A percentile compares a stretch with the other conserved stretches of the same genome.
phyloP scores from a whole-genome alignment of 2,329 filamentous ascomycete species.

The Tolypocladium guangdongense region DNA sequence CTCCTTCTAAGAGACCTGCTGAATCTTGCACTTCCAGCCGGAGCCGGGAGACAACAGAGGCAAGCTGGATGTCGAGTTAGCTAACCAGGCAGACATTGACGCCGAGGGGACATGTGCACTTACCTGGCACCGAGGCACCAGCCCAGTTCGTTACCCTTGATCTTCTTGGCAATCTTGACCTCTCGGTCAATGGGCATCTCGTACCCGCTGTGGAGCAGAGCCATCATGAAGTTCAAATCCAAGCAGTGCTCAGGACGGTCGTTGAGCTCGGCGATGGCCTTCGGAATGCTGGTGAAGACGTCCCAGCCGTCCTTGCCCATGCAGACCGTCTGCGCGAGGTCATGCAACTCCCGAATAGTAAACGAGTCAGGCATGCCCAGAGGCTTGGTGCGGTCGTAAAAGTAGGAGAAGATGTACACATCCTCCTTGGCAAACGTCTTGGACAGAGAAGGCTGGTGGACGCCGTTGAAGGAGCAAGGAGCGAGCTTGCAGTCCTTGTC shows the following conservation, averaged over 20 bases:
- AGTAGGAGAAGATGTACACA: slow-evolving; percentile 95
- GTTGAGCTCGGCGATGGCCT: slow-evolving; percentile 67
- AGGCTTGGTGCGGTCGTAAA: slow-evolving; percentile 87
- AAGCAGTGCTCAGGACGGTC: slow-evolving; percentile 85
- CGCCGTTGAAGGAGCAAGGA: slow-evolving; percentile 97
- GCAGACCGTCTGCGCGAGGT: slow-evolving; percentile 77
- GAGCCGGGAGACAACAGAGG: slow-evolving; percentile 72
- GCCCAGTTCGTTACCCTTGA: slow-evolving; percentile 89
- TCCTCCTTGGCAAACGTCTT: slow-evolving; percentile 91
- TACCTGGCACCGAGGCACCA: slow-evolving; percentile 97
- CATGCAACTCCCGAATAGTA: slow-evolving; percentile 79
- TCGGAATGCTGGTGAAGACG: slow-evolving; percentile 64
- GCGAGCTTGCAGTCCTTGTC: slow-evolving; percentile 69
- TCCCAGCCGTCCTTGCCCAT: slow-evolving; percentile 68
- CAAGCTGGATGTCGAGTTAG: slow-evolving; percentile 43
- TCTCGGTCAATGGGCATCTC: slow-evolving; percentile 96
- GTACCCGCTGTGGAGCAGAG: slow-evolving; percentile 86
- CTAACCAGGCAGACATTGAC: not conserved
- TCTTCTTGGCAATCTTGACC: slow-evolving; percentile 98
- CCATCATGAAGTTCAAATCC: slow-evolving; percentile 94
- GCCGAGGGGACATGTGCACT: slow-evolving; percentile 20
- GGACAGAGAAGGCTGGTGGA: slow-evolving; percentile 83
- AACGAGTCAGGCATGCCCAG: slow-evolving; percentile 98
- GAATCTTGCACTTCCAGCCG: slow-evolving; percentile 84
- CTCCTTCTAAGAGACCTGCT: slow-evolving; percentile 50